Conservation (phyloP, 1,284 basidiomycete species). For the Ganoderma multipileum region DNA sequence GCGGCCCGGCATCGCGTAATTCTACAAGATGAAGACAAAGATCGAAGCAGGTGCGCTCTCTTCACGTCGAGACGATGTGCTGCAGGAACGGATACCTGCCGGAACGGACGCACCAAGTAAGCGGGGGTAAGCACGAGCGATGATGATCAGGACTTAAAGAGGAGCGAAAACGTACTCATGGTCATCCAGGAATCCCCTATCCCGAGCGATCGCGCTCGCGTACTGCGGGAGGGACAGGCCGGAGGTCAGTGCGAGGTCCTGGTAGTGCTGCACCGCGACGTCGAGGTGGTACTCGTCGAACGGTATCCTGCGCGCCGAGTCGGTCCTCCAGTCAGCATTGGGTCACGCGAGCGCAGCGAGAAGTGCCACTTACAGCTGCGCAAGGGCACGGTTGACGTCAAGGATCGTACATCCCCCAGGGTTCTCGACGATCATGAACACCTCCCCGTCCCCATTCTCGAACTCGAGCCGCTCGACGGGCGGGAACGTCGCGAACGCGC, state of each 20-base stretch:
- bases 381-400: conserved; percentile 44
- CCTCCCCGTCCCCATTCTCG: conserved; percentile 34
- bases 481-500: conserved; percentile 42
- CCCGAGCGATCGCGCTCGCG: conserved; percentile 11
- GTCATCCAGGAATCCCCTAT: conserved; percentile 18
- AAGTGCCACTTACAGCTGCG: conserved; percentile 39
- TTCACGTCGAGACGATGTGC: conserved; percentile 10
- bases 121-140: not conserved
- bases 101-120: no score
- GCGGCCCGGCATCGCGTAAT: not conserved
- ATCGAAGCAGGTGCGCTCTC: not conserved
- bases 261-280: conserved; percentile 39
- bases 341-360: no score
- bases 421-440: conserved; percentile 40
- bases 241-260: conserved; percentile 36
- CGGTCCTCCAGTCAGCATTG: not conserved
- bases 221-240: conserved; percentile 29
- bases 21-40: not conserved
- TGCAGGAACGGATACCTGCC: conserved; percentile 20
- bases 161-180: conserved; percentile 14
- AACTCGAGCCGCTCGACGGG: conserved; percentile 38
- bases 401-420: conserved; percentile 42
- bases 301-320: conserved; percentile 32
- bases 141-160: not conserved
- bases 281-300: conserved; percentile 35